Conservation (phyloP, 1,284 basidiomycete genomes). For the Leccinum griseonigrum region DNA sequence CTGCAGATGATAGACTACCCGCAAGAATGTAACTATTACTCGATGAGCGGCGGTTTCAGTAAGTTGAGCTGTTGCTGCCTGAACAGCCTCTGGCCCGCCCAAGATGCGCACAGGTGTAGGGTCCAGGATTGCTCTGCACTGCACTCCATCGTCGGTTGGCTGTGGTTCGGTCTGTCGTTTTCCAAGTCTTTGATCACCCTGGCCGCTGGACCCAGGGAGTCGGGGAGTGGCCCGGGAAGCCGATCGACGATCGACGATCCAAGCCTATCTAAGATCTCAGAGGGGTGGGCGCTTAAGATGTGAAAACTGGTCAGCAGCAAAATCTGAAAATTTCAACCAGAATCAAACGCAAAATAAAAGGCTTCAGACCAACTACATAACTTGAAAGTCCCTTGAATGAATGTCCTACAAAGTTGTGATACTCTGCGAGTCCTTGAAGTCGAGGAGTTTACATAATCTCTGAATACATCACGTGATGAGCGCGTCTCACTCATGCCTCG, state of each 20-base stretch:
- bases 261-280: background rate
- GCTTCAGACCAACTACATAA: background rate
- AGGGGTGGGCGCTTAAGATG: background rate
- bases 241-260: background rate
- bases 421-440: too few relatives aligned
- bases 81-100: background rate
- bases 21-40: background rate
- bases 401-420: too few relatives aligned
- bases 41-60: background rate
- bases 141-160: too few relatives aligned
- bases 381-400: too few relatives aligned
- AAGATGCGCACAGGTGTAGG: too few relatives aligned
- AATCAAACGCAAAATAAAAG: background rate
- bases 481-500: slow-evolving; percentile 18
- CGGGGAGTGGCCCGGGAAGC: background rate
- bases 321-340: background rate
- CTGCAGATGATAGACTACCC: background rate
- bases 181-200: background rate
- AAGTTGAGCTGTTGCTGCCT: background rate
- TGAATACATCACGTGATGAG: slow-evolving; percentile 21
- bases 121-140: too few relatives aligned
- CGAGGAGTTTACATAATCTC: background rate
- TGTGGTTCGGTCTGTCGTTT: too few relatives aligned
- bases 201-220: background rate
- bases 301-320: background rate